Evolutionary conservation across 805 yeast genomes (phyloP).

Genomic region (Torulaspora indica): DNA sequence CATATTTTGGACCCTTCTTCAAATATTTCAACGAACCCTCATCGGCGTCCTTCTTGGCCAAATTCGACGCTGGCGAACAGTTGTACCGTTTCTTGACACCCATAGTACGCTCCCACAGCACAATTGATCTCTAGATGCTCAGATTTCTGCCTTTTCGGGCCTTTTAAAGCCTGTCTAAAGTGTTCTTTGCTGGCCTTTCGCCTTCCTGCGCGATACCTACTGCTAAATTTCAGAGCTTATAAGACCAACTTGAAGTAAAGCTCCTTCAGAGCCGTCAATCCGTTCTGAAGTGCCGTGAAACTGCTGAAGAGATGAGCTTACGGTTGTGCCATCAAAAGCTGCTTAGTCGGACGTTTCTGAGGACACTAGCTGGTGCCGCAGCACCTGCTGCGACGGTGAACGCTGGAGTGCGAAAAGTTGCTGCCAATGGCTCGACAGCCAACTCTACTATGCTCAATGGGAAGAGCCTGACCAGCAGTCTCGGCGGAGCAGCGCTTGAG

Average conservation of each 20-base stretch:
- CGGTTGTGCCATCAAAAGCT: not conserved
- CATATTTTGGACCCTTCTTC: slow-evolving; percentile 13
- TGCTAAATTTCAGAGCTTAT: not conserved
- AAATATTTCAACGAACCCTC: slow-evolving; percentile 28
- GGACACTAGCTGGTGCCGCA: slow-evolving; percentile 2
- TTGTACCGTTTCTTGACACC: slow-evolving; percentile 7
- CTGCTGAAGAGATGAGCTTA: not conserved
- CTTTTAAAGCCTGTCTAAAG: not conserved
- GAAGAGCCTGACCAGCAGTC: slow-evolving; percentile 17
- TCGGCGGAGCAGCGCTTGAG: slow-evolving; percentile 14
- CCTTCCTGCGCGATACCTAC: not conserved
- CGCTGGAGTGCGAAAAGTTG: slow-evolving; percentile 3
- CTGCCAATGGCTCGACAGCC: not conserved
- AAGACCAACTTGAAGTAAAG: not conserved
- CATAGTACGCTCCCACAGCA: slow-evolving; percentile 1
- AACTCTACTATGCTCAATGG: slow-evolving; percentile 1
- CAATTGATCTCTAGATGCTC: not conserved
- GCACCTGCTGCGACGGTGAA: slow-evolving; percentile 4
- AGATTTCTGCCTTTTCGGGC: not conserved
- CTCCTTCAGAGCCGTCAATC: not conserved
- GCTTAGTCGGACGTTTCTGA: not conserved
- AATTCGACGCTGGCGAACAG: not conserved
- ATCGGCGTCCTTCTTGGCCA: slow-evolving; percentile 20
- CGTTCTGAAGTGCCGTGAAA: not conserved
- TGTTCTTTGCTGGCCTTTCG: not conserved